phyloP scores from a whole-genome alignment of 352 stramenopile genomes.

The Phytopythium oedochilum region DNA sequence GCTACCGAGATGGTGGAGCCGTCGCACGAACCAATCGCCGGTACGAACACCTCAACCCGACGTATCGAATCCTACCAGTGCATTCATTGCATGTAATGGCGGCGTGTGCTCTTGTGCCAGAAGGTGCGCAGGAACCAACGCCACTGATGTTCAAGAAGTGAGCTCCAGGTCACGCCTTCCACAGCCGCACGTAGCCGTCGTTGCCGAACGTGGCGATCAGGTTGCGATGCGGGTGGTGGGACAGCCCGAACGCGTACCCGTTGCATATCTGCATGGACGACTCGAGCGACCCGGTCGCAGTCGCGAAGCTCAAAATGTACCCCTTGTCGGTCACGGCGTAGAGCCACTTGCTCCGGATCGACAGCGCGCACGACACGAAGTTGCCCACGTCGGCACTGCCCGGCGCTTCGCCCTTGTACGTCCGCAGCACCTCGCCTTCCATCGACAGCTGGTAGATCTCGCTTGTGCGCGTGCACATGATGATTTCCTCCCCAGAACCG shows the following conservation, averaged over 20 bases:
- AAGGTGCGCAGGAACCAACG: slow-evolving; percentile 23
- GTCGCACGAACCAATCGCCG: not conserved
- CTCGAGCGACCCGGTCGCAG: slow-evolving; percentile 55
- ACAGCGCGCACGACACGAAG: slow-evolving; percentile 86
- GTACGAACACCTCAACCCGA: too few species aligned
- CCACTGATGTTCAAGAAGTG: slow-evolving; percentile 45
- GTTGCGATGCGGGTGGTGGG: slow-evolving; percentile 87
- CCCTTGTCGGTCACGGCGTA: slow-evolving; percentile 88
- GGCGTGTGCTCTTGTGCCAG: not conserved
- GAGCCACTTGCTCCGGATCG: slow-evolving; percentile 77
- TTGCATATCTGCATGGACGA: slow-evolving; percentile 80
- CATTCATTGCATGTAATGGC: not conserved
- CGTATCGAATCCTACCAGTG: too few species aligned
- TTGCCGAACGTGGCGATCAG: slow-evolving; percentile 86
- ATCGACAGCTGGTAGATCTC: slow-evolving; percentile 82
- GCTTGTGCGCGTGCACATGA: slow-evolving; percentile 83
- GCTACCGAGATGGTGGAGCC: not conserved
- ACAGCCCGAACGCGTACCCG: slow-evolving; percentile 70
- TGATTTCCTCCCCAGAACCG: slow-evolving; percentile 49
- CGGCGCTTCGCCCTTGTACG: slow-evolving; percentile 61
- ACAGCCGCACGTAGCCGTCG: slow-evolving; percentile 80
- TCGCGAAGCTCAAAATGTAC: slow-evolving; percentile 68
- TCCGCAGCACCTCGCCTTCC: slow-evolving; percentile 48
- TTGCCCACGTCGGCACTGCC: slow-evolving; percentile 63
- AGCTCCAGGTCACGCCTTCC: slow-evolving; percentile 50